Evolutionary conservation across 1,284 basidiomycete species (phyloP).

Genomic region (Puccinia polysora): DNA sequence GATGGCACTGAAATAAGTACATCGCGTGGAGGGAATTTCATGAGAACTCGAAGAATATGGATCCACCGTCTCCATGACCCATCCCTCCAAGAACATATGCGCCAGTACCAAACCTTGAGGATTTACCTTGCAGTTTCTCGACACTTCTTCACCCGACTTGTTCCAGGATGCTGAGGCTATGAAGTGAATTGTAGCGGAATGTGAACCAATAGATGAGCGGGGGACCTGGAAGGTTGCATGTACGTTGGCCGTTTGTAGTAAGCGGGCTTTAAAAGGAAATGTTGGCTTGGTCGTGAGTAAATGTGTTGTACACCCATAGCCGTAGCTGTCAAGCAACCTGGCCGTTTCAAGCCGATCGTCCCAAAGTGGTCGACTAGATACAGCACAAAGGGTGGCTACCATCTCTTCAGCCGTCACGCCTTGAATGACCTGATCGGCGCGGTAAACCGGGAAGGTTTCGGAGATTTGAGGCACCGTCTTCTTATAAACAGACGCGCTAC

Average conservation of each 20-base stretch:
- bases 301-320: conserved; percentile 66
- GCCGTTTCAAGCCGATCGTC: conserved; percentile 74
- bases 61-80: conserved; percentile 94
- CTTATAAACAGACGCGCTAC: conserved; percentile 69
- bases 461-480: conserved; percentile 74
- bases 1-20: conserved; percentile 78
- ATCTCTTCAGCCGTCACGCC: conserved; percentile 86
- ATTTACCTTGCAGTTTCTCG: conserved; percentile 74
- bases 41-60: conserved; percentile 94
- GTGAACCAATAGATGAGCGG: conserved; percentile 55
- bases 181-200: conserved; percentile 54
- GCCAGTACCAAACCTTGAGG: conserved; percentile 70
- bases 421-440: conserved; percentile 85
- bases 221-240: conserved; percentile 62
- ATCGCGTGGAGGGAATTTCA: conserved; percentile 86
- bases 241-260: conserved; percentile 73
- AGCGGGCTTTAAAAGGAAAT: conserved; percentile 86
- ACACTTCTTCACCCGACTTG: conserved; percentile 66
- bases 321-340: conserved; percentile 71
- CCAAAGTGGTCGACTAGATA: conserved; percentile 73
- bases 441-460: conserved; percentile 74
- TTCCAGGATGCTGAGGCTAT: conserved; percentile 54
- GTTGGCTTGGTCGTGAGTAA: conserved; percentile 52
- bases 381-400: conserved; percentile 66
- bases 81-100: conserved; percentile 81